Conservation (phyloP, 2,329 filamentous ascomycete species). For the Blastomyces percursus region DNA sequence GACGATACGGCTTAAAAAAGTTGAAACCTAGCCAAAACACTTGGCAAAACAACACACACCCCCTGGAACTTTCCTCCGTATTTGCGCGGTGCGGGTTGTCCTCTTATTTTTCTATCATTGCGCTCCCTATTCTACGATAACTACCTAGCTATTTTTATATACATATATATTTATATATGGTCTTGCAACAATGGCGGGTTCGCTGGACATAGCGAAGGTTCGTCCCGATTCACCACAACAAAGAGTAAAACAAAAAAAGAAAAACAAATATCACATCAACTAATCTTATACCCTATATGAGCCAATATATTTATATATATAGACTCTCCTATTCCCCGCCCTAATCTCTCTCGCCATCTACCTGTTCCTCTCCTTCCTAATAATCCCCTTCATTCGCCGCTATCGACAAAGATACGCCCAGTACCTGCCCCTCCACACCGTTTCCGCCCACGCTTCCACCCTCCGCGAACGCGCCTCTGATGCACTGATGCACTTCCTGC, state of each 20-base stretch:
- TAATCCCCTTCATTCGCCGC: constrained; percentile 58
- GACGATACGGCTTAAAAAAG: background rate
- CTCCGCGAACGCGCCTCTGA: constrained; percentile 39
- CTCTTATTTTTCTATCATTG: background rate
- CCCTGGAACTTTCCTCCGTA: background rate
- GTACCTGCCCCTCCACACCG: constrained; percentile 57
- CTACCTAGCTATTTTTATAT: background rate
- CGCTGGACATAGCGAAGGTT: constrained; percentile 9
- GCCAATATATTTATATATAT: background rate
- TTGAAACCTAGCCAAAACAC: background rate
- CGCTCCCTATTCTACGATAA: background rate
- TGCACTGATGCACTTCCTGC: constrained; percentile 33
- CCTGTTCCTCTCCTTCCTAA: constrained; percentile 51
- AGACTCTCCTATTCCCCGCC: constrained; percentile 62
- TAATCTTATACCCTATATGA: background rate
- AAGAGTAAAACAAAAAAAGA: too few relatives aligned
- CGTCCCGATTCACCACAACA: background rate
- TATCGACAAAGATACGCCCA: constrained; percentile 62
- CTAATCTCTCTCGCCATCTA: constrained; percentile 60
- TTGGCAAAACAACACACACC: background rate
- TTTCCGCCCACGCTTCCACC: constrained; percentile 42
- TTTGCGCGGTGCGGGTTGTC: background rate
- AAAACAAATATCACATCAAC: constrained; percentile 11
- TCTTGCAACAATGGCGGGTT: constrained; percentile 8
- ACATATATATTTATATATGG: background rate